Conservation (phyloP, 495 filamentous ascomycete genomes). For the Aspergillus bridgeri region DNA sequence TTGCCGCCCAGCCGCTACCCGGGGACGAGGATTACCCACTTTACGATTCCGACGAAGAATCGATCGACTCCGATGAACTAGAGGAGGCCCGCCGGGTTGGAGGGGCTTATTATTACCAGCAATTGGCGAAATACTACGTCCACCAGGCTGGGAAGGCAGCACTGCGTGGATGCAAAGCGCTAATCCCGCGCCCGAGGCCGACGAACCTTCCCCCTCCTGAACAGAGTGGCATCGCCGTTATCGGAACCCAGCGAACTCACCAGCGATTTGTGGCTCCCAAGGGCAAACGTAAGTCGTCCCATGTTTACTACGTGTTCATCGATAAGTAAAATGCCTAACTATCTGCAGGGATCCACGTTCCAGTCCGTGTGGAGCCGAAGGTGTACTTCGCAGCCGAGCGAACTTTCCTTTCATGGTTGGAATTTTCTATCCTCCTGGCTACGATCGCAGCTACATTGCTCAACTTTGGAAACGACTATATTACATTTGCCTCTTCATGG, state of each 20-base stretch:
- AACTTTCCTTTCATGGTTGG: constrained; percentile 95
- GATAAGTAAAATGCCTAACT: constrained; percentile 5
- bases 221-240: constrained; percentile 43
- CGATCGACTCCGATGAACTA: constrained; percentile 60
- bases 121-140: constrained; percentile 49
- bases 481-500: constrained; percentile 63
- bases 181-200: constrained; percentile 58
- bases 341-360: constrained; percentile 75
- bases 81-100: constrained; percentile 72
- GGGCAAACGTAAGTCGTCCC: constrained; percentile 63
- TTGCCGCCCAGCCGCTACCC: constrained; percentile 56
- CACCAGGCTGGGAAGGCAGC: constrained; percentile 38
- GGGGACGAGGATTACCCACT: constrained; percentile 71
- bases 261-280: constrained; percentile 78
- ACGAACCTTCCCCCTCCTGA: constrained; percentile 55
- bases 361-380: constrained; percentile 93
- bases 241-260: constrained; percentile 53
- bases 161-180: constrained; percentile 40
- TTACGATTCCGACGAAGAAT: constrained; percentile 90
- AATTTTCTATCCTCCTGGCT: constrained; percentile 91
- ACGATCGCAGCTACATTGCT: constrained; percentile 88
- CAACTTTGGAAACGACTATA: constrained; percentile 68
- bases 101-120: constrained; percentile 63
- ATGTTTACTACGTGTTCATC: background rate
- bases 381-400: constrained; percentile 95